Evolutionary conservation across 371 early-diverging fungal species (phyloP), one percentile per base, ranked within the genome.

Genomic region (Rhizopus delemar): DNA sequence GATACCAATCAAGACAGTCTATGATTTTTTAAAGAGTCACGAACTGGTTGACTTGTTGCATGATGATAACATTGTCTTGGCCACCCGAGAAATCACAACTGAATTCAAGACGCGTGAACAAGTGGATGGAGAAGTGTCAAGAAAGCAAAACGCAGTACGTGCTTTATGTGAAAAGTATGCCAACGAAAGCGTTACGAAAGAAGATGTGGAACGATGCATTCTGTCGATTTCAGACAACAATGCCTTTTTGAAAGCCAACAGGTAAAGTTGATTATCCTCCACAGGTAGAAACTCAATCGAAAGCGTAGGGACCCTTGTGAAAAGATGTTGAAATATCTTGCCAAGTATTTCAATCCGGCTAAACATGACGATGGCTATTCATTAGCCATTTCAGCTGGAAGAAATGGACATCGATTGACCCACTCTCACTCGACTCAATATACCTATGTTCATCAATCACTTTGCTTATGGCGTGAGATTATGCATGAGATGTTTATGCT

Each of bases 211-310:
- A 53, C 89, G 86, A 57, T 95, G 97, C 62, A 80, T 98, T 33
- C 89, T 96, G 69, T 90, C 90, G 31, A 93, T 98, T 63, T 96
- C 97, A 29, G 98, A 97, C 68, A 97, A 98, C 73, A 91, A 95
- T 80, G 87, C 92, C 5, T 98, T 89, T 76, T 76, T 97, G 63
- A 81, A 91, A 60, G 85, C 85, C 28, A 92, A 91, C 62, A 82
- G 88, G 88, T 86, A 76, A 65, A 22, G 22, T 22, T 22, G 22
- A 22, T 22, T 22, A 22, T 22, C 22, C 22, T 22, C 22, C 2
- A 22, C 22, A 2, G 22, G 22, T 22, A 1, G 22, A 22, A 22
- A 22, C 22, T 22, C 22, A 22, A 22, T 22, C 22, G 22, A 55
- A 5, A 41, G 63, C 31, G 7, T 62, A 85, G 96, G 48, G 98